phyloP scores from a whole-genome alignment of 495 filamentous ascomycete species.

The Podospora conica region DNA sequence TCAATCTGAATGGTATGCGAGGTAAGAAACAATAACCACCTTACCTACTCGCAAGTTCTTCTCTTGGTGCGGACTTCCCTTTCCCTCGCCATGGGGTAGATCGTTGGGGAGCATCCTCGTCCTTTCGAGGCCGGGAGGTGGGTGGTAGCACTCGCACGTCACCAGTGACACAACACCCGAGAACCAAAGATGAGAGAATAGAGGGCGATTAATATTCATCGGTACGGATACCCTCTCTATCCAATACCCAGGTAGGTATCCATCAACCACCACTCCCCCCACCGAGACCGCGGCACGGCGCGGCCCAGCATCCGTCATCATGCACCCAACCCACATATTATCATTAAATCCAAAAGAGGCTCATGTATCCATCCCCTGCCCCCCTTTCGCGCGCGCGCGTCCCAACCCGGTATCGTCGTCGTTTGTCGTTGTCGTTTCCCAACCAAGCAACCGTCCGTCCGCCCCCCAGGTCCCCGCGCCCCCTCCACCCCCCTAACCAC shows the following conservation, averaged over 20 bases:
- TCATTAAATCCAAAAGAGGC: background rate
- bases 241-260: background rate
- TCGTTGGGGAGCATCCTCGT: no score
- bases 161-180: background rate
- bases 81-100: no score
- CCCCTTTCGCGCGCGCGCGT: no score
- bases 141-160: no score
- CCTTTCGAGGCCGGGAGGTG: no score
- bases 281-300: background rate
- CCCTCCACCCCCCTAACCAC: background rate
- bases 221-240: background rate
- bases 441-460: background rate
- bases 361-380: background rate
- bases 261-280: background rate
- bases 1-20: no score
- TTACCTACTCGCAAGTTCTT: no score
- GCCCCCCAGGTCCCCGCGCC: no score
- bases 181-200: background rate
- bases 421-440: background rate
- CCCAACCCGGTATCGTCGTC: background rate
- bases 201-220: background rate
- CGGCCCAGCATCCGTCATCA: background rate
- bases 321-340: background rate
- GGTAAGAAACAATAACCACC: no score
- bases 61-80: no score